A percentile compares a stretch with the other conserved stretches of the same genome.
phyloP scores from a whole-genome alignment of 2,329 filamentous ascomycete genomes.

The Hypocreales sp. region DNA sequence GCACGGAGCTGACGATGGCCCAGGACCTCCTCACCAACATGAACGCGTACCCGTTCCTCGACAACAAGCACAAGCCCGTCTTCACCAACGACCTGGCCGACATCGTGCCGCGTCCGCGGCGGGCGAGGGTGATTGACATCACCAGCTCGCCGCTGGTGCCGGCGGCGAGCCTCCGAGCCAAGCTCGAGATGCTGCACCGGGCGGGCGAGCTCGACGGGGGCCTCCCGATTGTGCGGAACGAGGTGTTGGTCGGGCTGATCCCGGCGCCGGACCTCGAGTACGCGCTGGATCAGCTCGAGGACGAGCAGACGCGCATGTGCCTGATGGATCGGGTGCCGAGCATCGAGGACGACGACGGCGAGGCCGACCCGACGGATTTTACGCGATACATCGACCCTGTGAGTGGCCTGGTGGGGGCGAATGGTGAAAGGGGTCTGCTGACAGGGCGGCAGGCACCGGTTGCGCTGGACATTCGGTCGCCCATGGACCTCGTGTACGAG shows the following conservation, averaged over 20 bases:
- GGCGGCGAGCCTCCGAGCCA: slow-evolving; percentile 59
- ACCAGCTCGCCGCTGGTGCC: slow-evolving; percentile 66
- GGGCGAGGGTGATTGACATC: slow-evolving; percentile 76
- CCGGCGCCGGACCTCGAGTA: slow-evolving; percentile 89
- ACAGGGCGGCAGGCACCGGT: slow-evolving; percentile 52
- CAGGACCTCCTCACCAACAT: slow-evolving; percentile 86
- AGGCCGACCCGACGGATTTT: slow-evolving; percentile 62
- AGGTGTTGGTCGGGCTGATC: slow-evolving; percentile 74
- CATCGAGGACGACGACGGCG: slow-evolving; percentile 47
- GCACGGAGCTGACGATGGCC: slow-evolving; percentile 4
- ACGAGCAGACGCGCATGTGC: slow-evolving; percentile 61
- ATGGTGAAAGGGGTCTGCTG: slow-evolving; percentile 1
- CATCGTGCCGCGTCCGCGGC: slow-evolving; percentile 62
- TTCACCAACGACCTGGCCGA: slow-evolving; percentile 82
- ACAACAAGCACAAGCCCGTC: slow-evolving; percentile 84
- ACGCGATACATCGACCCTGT: slow-evolving; percentile 82
- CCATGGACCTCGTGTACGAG: slow-evolving; percentile 92
- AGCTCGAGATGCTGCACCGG: slow-evolving; percentile 68
- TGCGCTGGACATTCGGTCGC: slow-evolving; percentile 71
- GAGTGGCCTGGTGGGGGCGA: slow-evolving; percentile 14
- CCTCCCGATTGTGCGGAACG: slow-evolving; percentile 68
- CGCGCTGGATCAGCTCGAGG: slow-evolving; percentile 68
- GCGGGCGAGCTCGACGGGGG: slow-evolving; percentile 87
- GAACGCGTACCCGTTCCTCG: slow-evolving; percentile 95
- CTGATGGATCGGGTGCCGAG: slow-evolving; percentile 60